A percentile compares a stretch with the other conserved stretches of the same genome.
These are phyloP conservation scores for Trichoderma hamatum DNA, from an alignment of 2,329 filamentous ascomycete species.

Conservation along the genomic window DNA sequence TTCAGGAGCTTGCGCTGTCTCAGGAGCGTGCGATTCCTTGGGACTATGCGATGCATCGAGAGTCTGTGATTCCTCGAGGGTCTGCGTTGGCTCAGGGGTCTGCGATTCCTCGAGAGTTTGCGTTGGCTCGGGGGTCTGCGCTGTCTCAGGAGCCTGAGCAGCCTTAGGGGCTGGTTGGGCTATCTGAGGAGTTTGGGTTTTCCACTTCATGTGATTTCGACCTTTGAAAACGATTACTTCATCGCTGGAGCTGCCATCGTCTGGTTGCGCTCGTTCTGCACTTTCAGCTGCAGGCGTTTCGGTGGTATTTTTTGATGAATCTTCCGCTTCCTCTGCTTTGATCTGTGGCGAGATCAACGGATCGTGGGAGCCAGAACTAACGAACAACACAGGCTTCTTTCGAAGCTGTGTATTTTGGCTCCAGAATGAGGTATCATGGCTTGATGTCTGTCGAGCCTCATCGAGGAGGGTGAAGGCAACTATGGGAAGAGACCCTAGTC, in stretches of 20 bases:
- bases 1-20: background rate
- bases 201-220: conserved; percentile 43
- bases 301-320: background rate
- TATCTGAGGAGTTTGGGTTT: conserved; percentile 2
- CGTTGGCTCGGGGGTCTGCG: too few species aligned
- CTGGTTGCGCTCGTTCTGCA: conserved; percentile 28
- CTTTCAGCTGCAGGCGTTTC: background rate
- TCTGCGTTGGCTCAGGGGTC: too few species aligned
- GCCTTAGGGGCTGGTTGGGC: background rate
- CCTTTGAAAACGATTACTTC: conserved; percentile 71
- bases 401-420: conserved; percentile 46
- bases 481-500: conserved; percentile 24
- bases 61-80: too few species aligned
- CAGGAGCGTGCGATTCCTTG: background rate
- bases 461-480: conserved; percentile 48
- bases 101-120: too few species aligned
- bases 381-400: conserved; percentile 53
- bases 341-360: conserved; percentile 41
- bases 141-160: background rate
- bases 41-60: background rate
- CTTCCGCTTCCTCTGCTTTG: conserved; percentile 4
- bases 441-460: conserved; percentile 54
- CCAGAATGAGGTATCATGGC: conserved; percentile 48
- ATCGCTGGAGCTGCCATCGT: conserved; percentile 57
- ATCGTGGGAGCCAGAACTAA: conserved; percentile 57